Conservation (phyloP, 1,139 yeast genomes). For the Candida pseudoviswanathii region DNA sequence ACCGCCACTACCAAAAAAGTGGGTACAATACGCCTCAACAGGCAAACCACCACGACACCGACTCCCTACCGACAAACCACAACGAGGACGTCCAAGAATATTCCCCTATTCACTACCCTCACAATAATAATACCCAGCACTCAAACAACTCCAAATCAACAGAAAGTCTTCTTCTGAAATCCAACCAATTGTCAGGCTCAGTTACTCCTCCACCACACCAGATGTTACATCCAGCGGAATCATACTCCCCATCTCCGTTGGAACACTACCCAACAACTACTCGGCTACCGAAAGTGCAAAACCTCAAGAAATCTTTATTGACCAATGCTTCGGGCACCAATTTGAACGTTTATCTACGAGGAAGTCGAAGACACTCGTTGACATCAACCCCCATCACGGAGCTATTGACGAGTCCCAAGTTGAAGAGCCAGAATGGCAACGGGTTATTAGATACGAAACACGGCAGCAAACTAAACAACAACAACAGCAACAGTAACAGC, state of each 20-base stretch:
- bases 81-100: not conserved
- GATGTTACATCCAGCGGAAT: not conserved
- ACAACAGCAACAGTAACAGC: not conserved
- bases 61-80: not conserved
- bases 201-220: not conserved
- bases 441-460: not conserved
- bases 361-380: conserved; percentile 13
- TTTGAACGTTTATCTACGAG: conserved; percentile 11
- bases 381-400: conserved; percentile 8
- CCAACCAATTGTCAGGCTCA: not conserved
- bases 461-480: not conserved
- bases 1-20: too few relatives aligned
- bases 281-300: conserved; percentile 1
- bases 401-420: conserved; percentile 13
- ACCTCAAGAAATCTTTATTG: conserved; percentile 2
- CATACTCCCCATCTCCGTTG: not conserved
- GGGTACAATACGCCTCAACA: too few relatives aligned
- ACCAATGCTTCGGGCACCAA: conserved; percentile 11
- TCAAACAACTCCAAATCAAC: not conserved
- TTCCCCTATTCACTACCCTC: not conserved
- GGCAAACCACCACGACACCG: not conserved
- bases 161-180: not conserved
- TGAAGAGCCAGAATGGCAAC: not conserved
- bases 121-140: not conserved
- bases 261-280: not conserved